These are phyloP conservation scores for Trametes sp. DNA, from an alignment of 1,284 basidiomycete genomes.

Conservation along the genomic window DNA sequence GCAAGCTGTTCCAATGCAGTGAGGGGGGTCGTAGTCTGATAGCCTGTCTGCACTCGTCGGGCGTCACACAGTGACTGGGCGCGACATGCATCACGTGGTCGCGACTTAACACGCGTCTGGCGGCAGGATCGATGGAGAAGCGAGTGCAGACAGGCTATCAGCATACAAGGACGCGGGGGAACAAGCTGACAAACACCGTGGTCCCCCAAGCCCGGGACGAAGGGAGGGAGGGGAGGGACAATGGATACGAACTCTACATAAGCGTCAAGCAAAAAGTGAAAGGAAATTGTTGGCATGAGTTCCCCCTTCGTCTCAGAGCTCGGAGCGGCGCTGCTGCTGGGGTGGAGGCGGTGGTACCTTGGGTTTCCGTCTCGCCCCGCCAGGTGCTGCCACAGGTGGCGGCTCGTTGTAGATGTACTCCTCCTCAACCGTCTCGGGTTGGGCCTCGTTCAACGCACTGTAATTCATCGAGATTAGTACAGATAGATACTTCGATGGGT, in stretches of 20 bases:
- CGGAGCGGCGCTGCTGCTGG: constrained; percentile 80
- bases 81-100: constrained; percentile 52
- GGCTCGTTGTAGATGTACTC: constrained; percentile 79
- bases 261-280: constrained; percentile 41
- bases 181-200: constrained; percentile 69
- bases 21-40: constrained; percentile 47
- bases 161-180: constrained; percentile 75
- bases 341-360: constrained; percentile 85
- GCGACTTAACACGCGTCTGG: constrained; percentile 37
- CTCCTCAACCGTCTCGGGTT: constrained; percentile 71
- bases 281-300: constrained; percentile 52
- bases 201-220: constrained; percentile 89
- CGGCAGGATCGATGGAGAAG: constrained; percentile 40
- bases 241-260: constrained; percentile 76
- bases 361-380: constrained; percentile 72
- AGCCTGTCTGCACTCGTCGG: constrained; percentile 46
- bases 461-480: constrained; percentile 23
- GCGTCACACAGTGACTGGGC: constrained; percentile 29
- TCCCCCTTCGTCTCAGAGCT: constrained; percentile 92
- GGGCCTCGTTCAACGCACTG: constrained; percentile 74
- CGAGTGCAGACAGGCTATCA: constrained; percentile 52
- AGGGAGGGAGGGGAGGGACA: constrained; percentile 64
- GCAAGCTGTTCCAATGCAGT: constrained; percentile 39
- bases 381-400: constrained; percentile 17
- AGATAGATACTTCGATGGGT: background rate